These are phyloP conservation scores for Fraxinus pennsylvanica DNA, from an alignment of 257 asterid genomes.

Conservation along the genomic window DNA sequence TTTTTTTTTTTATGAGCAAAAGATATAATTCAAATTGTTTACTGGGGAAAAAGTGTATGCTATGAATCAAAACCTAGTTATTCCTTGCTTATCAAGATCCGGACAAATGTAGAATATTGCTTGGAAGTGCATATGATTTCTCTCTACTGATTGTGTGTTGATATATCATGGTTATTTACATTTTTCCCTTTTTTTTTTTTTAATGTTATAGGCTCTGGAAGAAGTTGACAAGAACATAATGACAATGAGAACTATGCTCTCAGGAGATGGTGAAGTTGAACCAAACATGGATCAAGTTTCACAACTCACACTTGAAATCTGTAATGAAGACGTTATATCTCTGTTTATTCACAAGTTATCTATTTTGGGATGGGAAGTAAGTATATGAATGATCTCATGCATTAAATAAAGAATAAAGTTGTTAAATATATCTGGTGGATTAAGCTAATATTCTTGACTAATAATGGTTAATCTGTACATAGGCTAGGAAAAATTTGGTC, in stretches of 20 bases:
- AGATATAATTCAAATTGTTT: too few species aligned
- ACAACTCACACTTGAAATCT: slow-evolving; percentile 78
- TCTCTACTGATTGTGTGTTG: background rate
- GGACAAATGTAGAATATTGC: too few species aligned
- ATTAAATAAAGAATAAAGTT: background rate
- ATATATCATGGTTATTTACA: slow-evolving; percentile 17
- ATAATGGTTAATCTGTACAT: slow-evolving; percentile 30
- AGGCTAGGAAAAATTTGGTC: slow-evolving; percentile 88
- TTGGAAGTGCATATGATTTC: too few species aligned
- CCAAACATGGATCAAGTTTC: slow-evolving; percentile 77
- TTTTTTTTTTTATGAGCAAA: too few species aligned
- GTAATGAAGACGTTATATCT: slow-evolving; percentile 79
- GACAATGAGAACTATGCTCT: slow-evolving; percentile 79
- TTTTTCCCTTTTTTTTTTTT: slow-evolving; percentile 6
- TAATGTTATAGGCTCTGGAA: slow-evolving; percentile 71
- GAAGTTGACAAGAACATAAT: slow-evolving; percentile 93
- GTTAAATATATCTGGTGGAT: slow-evolving; percentile 20
- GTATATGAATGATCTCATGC: slow-evolving; percentile 28
- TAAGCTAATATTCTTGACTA: slow-evolving; percentile 29
- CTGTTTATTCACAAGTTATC: slow-evolving; percentile 88
- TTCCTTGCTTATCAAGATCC: too few species aligned
- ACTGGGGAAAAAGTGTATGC: too few species aligned
- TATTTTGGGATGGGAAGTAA: slow-evolving; percentile 96
- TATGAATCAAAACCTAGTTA: too few species aligned
- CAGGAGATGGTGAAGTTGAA: slow-evolving; percentile 74